These are phyloP conservation scores for Colletotrichum truncatum DNA, from an alignment of 2,329 filamentous ascomycete species.

Conservation along the genomic window DNA sequence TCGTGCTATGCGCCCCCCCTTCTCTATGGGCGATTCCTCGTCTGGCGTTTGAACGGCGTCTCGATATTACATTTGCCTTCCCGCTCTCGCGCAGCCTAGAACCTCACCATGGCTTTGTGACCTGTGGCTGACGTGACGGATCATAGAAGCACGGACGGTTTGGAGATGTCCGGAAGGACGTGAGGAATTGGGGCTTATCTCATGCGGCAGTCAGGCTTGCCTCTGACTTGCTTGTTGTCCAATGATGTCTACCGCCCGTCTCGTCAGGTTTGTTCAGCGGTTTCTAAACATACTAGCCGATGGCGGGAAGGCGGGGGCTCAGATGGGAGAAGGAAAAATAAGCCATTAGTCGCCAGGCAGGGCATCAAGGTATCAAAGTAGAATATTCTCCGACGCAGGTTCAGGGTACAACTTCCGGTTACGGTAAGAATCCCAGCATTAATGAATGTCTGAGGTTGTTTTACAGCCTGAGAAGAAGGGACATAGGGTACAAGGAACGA, in stretches of 20 bases:
- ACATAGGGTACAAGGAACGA: background rate
- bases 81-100: background rate
- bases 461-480: background rate
- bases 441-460: background rate
- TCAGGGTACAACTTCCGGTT: background rate
- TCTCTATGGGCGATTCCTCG: no score
- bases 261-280: background rate
- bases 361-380: no score
- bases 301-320: background rate
- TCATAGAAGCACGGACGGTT: conserved; percentile 22
- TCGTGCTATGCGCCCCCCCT: no score
- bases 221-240: background rate
- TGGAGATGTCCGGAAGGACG: conserved; percentile 30
- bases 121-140: conserved; percentile 25
- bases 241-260: background rate
- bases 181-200: conserved; percentile 24
- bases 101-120: conserved; percentile 5
- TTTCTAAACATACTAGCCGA: conserved; percentile 8
- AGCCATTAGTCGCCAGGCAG: background rate
- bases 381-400: conserved; percentile 14
- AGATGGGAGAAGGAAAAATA: background rate
- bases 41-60: no score
- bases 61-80: no score
- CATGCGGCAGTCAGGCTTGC: background rate
- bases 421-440: background rate